A percentile compares a stretch with the other conserved stretches of the same genome.
These are phyloP conservation scores for Penicillium fimorum DNA, from an alignment of 495 filamentous ascomycete genomes.

Conservation along the genomic window DNA sequence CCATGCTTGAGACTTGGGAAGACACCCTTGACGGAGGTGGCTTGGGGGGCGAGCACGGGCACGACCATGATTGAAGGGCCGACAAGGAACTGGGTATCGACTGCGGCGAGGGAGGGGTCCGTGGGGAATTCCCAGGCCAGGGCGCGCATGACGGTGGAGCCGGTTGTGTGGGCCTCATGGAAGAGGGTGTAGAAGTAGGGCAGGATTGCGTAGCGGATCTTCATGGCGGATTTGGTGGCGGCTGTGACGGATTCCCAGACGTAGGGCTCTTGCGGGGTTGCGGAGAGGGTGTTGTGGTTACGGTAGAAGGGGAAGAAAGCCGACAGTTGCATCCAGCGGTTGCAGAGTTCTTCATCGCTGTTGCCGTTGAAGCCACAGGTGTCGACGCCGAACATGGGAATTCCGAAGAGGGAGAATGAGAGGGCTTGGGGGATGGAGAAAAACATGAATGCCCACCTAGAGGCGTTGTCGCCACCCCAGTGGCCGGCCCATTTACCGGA, in stretches of 20 bases:
- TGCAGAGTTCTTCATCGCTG: conserved; percentile 71
- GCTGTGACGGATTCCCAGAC: conserved; percentile 67
- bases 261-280: conserved; percentile 73
- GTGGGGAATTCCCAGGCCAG: conserved; percentile 81
- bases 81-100: conserved; percentile 76
- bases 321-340: conserved; percentile 81
- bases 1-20: conserved; percentile 69
- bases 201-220: conserved; percentile 69
- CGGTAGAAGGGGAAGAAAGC: conserved; percentile 91
- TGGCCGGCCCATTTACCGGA: conserved; percentile 80
- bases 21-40: conserved; percentile 65
- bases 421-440: conserved; percentile 81
- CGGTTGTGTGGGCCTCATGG: conserved; percentile 63
- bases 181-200: conserved; percentile 84
- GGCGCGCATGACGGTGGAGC: conserved; percentile 76
- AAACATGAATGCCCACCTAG: conserved; percentile 66
- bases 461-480: conserved; percentile 83
- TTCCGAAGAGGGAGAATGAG: conserved; percentile 75
- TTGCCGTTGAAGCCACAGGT: conserved; percentile 80
- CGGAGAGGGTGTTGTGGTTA: conserved; percentile 70
- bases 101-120: conserved; percentile 65
- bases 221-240: conserved; percentile 66
- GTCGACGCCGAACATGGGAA: conserved; percentile 86
- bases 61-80: conserved; percentile 68
- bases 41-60: conserved; percentile 67